phyloP scores from a whole-genome alignment of 352 stramenopile genomes.

The Globisporangium mamillatum region DNA sequence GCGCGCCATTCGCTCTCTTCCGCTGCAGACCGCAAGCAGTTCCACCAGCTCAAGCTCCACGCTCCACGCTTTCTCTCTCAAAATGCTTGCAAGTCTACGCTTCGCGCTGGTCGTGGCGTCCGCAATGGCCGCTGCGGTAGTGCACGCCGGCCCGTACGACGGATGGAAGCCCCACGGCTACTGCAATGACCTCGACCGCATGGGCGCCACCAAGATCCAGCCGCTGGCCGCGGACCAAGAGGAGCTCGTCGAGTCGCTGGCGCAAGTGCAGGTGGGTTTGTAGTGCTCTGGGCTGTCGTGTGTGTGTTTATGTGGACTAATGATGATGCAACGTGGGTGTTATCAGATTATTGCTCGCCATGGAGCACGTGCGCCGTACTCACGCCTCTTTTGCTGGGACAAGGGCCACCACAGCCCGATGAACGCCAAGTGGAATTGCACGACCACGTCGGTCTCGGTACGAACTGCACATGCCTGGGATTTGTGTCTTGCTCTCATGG shows the following conservation, averaged over 20 bases:
- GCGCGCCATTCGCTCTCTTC: slow-evolving; percentile 9
- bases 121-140: slow-evolving; percentile 12
- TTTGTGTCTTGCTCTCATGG: background rate
- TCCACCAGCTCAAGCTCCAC: background rate
- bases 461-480: background rate
- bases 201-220: slow-evolving; percentile 53
- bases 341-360: slow-evolving; percentile 69
- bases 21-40: background rate
- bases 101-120: slow-evolving; percentile 24
- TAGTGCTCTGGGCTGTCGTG: background rate
- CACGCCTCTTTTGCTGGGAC: slow-evolving; percentile 79
- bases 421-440: slow-evolving; percentile 72
- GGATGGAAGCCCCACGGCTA: slow-evolving; percentile 78
- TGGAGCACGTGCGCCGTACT: slow-evolving; percentile 71
- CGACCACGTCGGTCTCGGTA: slow-evolving; percentile 70
- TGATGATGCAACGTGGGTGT: background rate
- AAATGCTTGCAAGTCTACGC: slow-evolving; percentile 18
- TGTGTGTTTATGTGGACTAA: background rate
- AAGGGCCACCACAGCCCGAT: slow-evolving; percentile 62
- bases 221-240: slow-evolving; percentile 58
- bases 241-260: slow-evolving; percentile 60
- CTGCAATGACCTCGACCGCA: slow-evolving; percentile 70
- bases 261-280: slow-evolving; percentile 64
- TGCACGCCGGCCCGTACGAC: slow-evolving; percentile 50
- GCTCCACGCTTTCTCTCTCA: background rate